Conservation (phyloP, 805 yeast genomes). For the Yarrowia keelungensis region DNA sequence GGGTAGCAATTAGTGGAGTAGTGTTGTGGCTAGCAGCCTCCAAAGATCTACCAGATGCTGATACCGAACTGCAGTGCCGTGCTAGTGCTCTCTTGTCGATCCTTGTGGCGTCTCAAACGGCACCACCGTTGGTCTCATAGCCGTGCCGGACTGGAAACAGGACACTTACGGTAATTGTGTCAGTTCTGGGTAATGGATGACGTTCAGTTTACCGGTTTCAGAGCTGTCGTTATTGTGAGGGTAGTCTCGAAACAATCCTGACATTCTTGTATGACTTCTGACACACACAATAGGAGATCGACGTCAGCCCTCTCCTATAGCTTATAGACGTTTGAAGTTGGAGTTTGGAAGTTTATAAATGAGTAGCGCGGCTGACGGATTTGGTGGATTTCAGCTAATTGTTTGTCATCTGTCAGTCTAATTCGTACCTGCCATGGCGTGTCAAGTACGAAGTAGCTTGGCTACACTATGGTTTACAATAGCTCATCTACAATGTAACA, state of each 20-base stretch:
- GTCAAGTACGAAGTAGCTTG: not conserved
- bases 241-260: not conserved
- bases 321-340: not conserved
- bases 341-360: not conserved
- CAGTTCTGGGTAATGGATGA: not conserved
- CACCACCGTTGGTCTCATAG: not conserved
- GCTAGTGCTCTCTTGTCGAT: not conserved
- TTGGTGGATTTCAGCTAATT: not conserved
- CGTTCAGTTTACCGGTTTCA: not conserved
- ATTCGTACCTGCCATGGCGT: not conserved
- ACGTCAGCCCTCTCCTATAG: conserved; percentile 8
- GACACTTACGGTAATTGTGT: not conserved
- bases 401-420: not conserved
- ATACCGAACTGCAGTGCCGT: not conserved
- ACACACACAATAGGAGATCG: conserved; percentile 3
- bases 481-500: too few relatives aligned
- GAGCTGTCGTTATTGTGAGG: not conserved
- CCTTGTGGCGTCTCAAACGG: conserved; percentile 8
- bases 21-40: not conserved
- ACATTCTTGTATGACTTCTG: not conserved
- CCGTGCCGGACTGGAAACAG: not conserved
- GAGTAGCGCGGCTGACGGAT: conserved; percentile 7
- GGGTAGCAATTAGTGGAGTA: conserved; percentile 7
- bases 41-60: not conserved
- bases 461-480: not conserved